Percentiles rank a stretch among this genome's conserved stretches.
These are phyloP conservation scores for Didymella glomerata DNA, from an alignment of 2,329 filamentous ascomycete genomes.

Conservation along the genomic window DNA sequence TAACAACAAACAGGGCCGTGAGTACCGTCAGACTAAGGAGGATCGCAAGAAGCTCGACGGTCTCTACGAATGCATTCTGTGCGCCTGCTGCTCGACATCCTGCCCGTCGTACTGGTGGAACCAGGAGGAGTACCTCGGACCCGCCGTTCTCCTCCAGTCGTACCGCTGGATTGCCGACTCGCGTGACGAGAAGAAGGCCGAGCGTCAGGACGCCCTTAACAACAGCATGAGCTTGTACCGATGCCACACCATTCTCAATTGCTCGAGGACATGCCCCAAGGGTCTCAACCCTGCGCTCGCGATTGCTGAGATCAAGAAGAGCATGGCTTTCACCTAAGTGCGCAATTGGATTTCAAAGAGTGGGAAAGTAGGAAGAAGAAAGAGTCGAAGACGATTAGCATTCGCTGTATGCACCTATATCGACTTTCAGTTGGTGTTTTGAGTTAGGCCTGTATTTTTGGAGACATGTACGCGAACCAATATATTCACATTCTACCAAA, in stretches of 20 bases:
- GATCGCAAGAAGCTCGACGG: constrained; percentile 97
- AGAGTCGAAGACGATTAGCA: constrained; percentile 11
- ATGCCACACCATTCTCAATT: constrained; percentile 99
- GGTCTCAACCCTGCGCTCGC: constrained; percentile 94
- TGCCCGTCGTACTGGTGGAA: constrained; percentile 99
- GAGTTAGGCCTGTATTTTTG: constrained; percentile 30
- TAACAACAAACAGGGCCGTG: constrained; percentile 73
- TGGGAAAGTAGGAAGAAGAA: not conserved
- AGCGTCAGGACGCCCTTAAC: constrained; percentile 90
- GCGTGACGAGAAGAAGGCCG: constrained; percentile 85
- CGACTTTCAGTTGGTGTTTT: constrained; percentile 23
- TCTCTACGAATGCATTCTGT: constrained; percentile 98
- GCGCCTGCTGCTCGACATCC: constrained; percentile 98
- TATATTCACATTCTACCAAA: constrained; percentile 25
- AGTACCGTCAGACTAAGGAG: constrained; percentile 88
- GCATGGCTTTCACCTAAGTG: constrained; percentile 70
- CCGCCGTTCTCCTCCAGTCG: constrained; percentile 94
- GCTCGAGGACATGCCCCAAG: constrained; percentile 97
- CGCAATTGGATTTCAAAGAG: not conserved
- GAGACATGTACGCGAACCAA: constrained; percentile 31
- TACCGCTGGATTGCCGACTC: constrained; percentile 98
- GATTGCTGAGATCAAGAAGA: constrained; percentile 99
- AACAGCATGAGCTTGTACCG: constrained; percentile 99
- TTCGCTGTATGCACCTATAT: constrained; percentile 27
- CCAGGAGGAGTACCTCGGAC: constrained; percentile 96